Base-by-base conservation (phyloP, 805 yeast species). In the Nakazawaea ishiwadae region DNA sequence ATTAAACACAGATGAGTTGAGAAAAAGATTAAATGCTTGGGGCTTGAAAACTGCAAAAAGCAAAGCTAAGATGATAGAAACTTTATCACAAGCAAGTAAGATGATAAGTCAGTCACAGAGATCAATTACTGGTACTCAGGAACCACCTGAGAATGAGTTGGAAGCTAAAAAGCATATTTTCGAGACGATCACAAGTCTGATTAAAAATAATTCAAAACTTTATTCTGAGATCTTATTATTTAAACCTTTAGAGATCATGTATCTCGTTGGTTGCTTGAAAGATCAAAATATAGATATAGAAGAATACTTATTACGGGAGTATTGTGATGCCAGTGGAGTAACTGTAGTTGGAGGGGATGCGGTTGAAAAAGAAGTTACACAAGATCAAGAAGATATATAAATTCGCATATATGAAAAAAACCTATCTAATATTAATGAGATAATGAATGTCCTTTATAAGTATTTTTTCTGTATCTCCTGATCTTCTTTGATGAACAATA, bases 1-100 rank as follows among this genome's bases (percentile, higher is more conserved):
- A 6, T 31, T 26, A 2, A 47, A 51, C 3, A 44, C 47, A 9
- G 48, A 47, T 9, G 54, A 58, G 33, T 40, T 60, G 23, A 55
- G 48, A 30, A 44, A 46, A 17, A 55, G 54, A 39, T 51, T 67
- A 36, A 44, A 45, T 7, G 52, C 49, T 16, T 66, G 69, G 70
- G 70, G 66, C 1, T 47, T 69, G 39, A 67, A 66, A 42, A 67
- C 68, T 2, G 55, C 53, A 5, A 59, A 51, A 47, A 53, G 63
- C 7, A 55, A 59, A 40, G 40, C 43, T 6, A 56, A 58, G 37
- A 66, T 66, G 71, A 48, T 66, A 9, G 50, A 57, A 24, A 45
- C 58, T 1, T 50, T 66, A 16, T 40, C 44, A 3, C 50, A 55
- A 7, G 51, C 56, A 7, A 39, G 50, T 28, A 50, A 50, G 35